phyloP scores from a whole-genome alignment of 768 basidiomycete species.

The Leccinum longicurvipes region DNA sequence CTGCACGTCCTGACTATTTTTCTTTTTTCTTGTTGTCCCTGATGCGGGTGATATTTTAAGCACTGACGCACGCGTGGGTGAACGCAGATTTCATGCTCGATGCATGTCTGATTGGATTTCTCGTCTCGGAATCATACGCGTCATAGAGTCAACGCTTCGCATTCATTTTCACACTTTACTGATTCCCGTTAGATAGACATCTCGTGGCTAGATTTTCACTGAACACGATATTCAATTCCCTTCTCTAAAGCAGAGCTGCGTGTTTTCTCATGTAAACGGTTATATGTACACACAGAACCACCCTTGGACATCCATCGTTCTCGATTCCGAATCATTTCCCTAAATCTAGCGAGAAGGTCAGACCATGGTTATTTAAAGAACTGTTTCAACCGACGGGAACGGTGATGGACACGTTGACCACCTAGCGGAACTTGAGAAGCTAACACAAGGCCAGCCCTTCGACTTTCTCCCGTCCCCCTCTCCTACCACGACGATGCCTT shows the following conservation, averaged over 20 bases:
- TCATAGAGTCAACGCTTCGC: constrained; percentile 25
- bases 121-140: constrained; percentile 65
- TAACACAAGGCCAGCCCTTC: constrained; percentile 31
- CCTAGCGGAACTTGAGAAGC: constrained; percentile 24
- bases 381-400: constrained; percentile 43
- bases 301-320: neutral
- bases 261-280: neutral
- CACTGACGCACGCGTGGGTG: constrained; percentile 93
- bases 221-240: neutral
- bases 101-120: constrained; percentile 85
- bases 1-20: constrained; percentile 1
- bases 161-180: neutral
- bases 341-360: too few relatives aligned
- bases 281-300: neutral
- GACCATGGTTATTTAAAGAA: constrained; percentile 9
- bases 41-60: constrained; percentile 38
- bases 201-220: neutral
- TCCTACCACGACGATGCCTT: constrained; percentile 48
- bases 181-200: neutral
- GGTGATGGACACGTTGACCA: constrained; percentile 20
- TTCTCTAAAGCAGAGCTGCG: neutral
- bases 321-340: too few relatives aligned
- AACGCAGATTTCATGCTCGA: constrained; percentile 96
- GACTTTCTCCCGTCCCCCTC: constrained; percentile 72
- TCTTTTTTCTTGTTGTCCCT: neutral